These are phyloP conservation scores for Neurospora crassa DNA, from an alignment of 2,329 filamentous ascomycete genomes.

Conservation along the genomic window DNA sequence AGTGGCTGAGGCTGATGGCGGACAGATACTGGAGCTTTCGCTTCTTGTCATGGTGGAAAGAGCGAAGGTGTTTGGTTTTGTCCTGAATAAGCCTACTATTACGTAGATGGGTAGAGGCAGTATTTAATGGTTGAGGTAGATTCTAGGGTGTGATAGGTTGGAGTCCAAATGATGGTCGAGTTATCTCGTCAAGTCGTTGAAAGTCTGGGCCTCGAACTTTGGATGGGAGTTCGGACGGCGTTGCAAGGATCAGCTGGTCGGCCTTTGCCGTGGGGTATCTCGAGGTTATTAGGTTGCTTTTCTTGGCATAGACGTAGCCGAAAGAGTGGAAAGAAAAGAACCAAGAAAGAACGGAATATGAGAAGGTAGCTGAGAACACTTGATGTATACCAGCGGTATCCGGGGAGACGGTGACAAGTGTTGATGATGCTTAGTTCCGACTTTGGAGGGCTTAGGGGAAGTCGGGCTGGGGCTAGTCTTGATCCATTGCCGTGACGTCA, in stretches of 20 bases:
- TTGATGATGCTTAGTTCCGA: background rate
- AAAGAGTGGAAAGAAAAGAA: background rate
- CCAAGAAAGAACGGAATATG: background rate
- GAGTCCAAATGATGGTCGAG: background rate
- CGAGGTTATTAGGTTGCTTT: background rate
- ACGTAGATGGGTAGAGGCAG: background rate
- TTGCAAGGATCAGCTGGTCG: background rate
- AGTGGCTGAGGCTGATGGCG: background rate
- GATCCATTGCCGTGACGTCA: background rate
- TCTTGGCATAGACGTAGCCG: background rate
- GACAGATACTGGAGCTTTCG: background rate
- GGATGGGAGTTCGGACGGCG: background rate
- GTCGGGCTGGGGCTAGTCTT: background rate
- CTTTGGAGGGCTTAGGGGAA: background rate
- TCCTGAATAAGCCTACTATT: background rate
- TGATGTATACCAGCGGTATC: background rate
- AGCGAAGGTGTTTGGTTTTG: background rate
- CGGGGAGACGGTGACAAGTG: background rate
- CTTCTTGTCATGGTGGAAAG: background rate
- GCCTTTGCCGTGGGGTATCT: background rate
- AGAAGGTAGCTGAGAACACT: background rate
- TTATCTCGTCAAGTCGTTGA: background rate
- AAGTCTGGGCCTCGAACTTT: background rate
- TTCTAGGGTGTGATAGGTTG: background rate
- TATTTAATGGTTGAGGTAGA: background rate